Conservation (phyloP, 805 yeast species). For the Candida michaelii region DNA sequence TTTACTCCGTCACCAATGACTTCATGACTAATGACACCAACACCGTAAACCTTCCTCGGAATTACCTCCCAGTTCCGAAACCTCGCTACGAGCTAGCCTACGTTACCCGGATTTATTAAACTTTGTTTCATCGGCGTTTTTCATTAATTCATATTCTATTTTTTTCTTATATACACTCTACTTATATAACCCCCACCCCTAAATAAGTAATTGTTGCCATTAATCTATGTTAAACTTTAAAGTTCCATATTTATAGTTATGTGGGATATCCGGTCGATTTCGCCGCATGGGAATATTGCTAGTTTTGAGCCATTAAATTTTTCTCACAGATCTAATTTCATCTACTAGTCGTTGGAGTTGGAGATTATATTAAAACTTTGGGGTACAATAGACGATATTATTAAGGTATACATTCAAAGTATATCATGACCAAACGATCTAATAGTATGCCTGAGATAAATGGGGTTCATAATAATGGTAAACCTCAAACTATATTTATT, state of each 20-base stretch:
- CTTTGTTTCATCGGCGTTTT: slow-evolving; percentile 1
- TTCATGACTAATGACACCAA: too few species aligned
- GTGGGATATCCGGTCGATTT: background rate
- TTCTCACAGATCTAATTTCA: slow-evolving; percentile 7
- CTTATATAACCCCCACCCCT: too few species aligned
- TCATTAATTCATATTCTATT: background rate
- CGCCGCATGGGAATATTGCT: slow-evolving; percentile 1
- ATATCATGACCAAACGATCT: slow-evolving; percentile 13
- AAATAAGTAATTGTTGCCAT: too few species aligned
- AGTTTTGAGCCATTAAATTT: slow-evolving; percentile 6
- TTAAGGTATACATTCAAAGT: background rate
- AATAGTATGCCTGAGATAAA: slow-evolving; percentile 16
- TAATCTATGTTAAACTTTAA: background rate
- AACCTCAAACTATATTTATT: slow-evolving; percentile 58
- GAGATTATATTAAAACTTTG: too few species aligned
- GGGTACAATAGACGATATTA: too few species aligned
- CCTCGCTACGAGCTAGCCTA: too few species aligned
- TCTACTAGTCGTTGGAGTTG: too few species aligned
- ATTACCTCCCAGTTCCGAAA: too few species aligned
- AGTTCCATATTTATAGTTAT: background rate
- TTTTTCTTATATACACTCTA: slow-evolving; percentile 1
- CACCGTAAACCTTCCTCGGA: too few species aligned
- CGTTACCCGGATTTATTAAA: too few species aligned
- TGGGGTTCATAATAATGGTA: slow-evolving; percentile 17
- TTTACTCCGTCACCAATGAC: too few species aligned